These are phyloP conservation scores for Solanum paucissectum DNA, from an alignment of 257 asterid genomes.

Conservation along the genomic window DNA sequence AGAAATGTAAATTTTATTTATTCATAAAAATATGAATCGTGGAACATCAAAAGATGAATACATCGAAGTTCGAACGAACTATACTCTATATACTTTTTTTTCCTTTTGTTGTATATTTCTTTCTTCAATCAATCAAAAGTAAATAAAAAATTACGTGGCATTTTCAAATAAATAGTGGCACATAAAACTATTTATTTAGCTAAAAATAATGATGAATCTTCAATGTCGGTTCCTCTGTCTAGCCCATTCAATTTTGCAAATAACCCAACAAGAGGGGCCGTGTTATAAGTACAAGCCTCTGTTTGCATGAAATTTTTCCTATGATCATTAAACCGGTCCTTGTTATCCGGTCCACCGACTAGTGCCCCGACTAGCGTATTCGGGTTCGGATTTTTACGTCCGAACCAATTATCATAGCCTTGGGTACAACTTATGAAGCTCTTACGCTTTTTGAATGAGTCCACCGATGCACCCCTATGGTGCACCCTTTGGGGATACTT, in stretches of 20 bases:
- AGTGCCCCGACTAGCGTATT: slow-evolving; percentile 60
- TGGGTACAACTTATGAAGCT: slow-evolving; percentile 75
- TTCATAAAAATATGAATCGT: neutral
- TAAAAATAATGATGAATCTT: neutral
- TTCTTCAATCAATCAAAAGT: neutral
- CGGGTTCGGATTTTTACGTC: slow-evolving; percentile 43
- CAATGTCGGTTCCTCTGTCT: neutral
- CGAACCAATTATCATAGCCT: slow-evolving; percentile 66
- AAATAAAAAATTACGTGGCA: neutral
- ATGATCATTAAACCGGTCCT: slow-evolving; percentile 46
- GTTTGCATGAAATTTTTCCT: slow-evolving; percentile 73
- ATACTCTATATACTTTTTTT: neutral
- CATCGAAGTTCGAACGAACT: neutral
- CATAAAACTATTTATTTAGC: neutral
- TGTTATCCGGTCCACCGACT: slow-evolving; percentile 66
- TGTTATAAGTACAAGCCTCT: slow-evolving; percentile 83
- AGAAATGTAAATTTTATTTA: neutral
- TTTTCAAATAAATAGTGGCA: neutral
- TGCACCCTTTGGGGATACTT: slow-evolving; percentile 58
- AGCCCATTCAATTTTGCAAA: slow-evolving; percentile 39
- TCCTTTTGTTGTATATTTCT: neutral
- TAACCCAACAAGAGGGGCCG: slow-evolving; percentile 71
- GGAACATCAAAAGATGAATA: neutral
- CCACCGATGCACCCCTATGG: slow-evolving; percentile 76
- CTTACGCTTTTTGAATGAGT: slow-evolving; percentile 32